phyloP scores from a whole-genome alignment of 116 monocot genomes.

The Posidonia oceanica region DNA sequence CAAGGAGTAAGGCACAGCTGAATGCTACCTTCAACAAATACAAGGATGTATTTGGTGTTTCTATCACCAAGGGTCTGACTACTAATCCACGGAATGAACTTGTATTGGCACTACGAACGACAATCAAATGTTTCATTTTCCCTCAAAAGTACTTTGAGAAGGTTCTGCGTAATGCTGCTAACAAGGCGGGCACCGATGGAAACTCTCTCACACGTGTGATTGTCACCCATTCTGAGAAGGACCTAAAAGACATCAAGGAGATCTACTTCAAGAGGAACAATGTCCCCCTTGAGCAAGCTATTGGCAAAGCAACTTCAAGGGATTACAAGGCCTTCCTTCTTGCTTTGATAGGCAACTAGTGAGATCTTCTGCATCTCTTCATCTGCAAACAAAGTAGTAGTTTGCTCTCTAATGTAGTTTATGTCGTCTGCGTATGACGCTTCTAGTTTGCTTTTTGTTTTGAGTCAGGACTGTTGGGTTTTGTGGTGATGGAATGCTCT shows the following conservation, averaged over 20 bases:
- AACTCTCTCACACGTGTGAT: conserved; percentile 55
- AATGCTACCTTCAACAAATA: conserved; percentile 33
- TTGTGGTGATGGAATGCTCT: neutral
- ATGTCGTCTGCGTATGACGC: neutral
- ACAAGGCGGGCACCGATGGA: conserved; percentile 36
- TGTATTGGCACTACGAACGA: conserved; percentile 18
- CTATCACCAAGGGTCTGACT: conserved; percentile 25
- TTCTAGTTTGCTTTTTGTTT: neutral
- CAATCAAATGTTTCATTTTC: conserved; percentile 31
- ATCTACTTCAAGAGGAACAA: conserved; percentile 43
- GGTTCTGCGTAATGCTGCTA: conserved; percentile 37
- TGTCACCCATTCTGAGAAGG: conserved; percentile 67
- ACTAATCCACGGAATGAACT: conserved; percentile 33
- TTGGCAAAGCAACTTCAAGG: conserved; percentile 43
- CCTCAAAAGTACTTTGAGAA: conserved; percentile 48
- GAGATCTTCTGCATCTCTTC: neutral
- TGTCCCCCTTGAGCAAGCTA: conserved; percentile 37
- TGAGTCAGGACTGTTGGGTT: neutral
- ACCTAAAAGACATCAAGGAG: conserved; percentile 58
- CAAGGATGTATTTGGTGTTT: conserved; percentile 34
- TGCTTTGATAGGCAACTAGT: conserved; percentile 45
- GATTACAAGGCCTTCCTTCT: conserved; percentile 75
- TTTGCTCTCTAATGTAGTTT: neutral
- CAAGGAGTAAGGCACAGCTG: conserved; percentile 39
- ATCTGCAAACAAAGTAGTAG: neutral